These are phyloP conservation scores for Tuber melanosporum DNA, from an alignment of 495 filamentous ascomycete species.

Conservation along the genomic window DNA sequence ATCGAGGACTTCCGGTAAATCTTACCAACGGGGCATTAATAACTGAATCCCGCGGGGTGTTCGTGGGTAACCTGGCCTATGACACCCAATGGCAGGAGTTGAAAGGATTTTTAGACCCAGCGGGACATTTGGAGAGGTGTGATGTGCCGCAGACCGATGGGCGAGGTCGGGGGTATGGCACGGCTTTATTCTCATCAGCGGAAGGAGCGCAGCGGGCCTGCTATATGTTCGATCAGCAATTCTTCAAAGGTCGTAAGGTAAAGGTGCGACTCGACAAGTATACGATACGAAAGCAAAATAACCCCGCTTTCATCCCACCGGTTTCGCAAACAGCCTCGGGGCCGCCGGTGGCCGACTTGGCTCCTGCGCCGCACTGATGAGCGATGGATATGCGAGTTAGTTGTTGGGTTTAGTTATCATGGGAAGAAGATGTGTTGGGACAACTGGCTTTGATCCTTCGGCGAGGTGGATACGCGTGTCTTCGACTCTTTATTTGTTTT, in stretches of 20 bases:
- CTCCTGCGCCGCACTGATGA: not conserved
- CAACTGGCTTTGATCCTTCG: not conserved
- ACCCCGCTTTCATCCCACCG: not conserved
- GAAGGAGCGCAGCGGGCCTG: conserved; percentile 27
- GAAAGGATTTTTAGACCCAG: conserved; percentile 21
- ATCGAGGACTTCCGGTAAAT: conserved; percentile 30
- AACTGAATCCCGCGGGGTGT: conserved; percentile 31
- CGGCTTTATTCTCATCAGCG: conserved; percentile 22
- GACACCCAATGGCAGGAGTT: conserved; percentile 32
- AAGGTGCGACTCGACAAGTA: conserved; percentile 23
- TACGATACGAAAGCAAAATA: conserved; percentile 7
- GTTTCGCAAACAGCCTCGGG: not conserved
- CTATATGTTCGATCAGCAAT: conserved; percentile 24
- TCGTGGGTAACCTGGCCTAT: conserved; percentile 32
- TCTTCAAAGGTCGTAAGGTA: conserved; percentile 25
- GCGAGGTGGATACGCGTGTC: not conserved
- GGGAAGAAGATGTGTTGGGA: not conserved
- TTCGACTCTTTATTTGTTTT: not conserved
- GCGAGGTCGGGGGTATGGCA: conserved; percentile 28
- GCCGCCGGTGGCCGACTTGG: not conserved
- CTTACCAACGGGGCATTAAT: conserved; percentile 26
- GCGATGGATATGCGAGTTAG: not conserved
- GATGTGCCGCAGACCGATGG: conserved; percentile 29
- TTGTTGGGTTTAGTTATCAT: not conserved
- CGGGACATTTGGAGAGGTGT: conserved; percentile 21